Base-by-base conservation (phyloP, 106 monocot genomes). In the Chionographis japonica region DNA sequence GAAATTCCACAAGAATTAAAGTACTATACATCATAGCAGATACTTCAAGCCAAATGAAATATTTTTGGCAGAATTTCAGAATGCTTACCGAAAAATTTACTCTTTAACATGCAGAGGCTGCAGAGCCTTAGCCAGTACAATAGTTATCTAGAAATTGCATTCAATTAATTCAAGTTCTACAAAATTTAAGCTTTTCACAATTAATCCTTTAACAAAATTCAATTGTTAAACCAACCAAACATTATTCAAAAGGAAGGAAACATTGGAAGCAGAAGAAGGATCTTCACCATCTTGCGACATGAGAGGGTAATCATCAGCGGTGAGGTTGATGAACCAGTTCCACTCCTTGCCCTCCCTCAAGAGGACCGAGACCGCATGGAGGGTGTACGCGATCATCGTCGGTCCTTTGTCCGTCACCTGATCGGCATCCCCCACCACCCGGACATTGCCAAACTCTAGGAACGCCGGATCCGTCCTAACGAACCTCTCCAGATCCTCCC, bases 251-350 rank as follows among this genome's bases (percentile, higher is more conserved):
- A 15, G 13, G n/a, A 39, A 20, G 20, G 50, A 71, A 60, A 52
- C 2, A 35, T 51, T 27, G 58, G 64, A 19, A 43, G 62, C 8
- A 36, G 43, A 19, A 16, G 41, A 62, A 62, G 38, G 13, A 49
- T 73, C 5, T 46, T 46, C 9, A 86, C 86, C 86, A 73, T 86
- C 86, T 69, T 86, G 86, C 10, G 86, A 51, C 74, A 86, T 67
- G 36, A 81, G 67, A n/a, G 78, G 78, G 68, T 86, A 81, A 79
- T 86, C 82, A 8, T 66, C 63, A 19, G 82, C 79, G 17, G 78
- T 61, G 49, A 86, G 76, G 49, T 86, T 86, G 46, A 86, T 65
- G 61, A 86, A 79, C 86, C 86, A 86, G 70, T 73, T 86, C 86
- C 86, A 85, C 50, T 78, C 81, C 41, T 60, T 67, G 15, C 52